Evolutionary conservation across 805 yeast species (phyloP), one percentile per base, ranked within the genome.

Genomic region (Debaryomyces castellii): DNA sequence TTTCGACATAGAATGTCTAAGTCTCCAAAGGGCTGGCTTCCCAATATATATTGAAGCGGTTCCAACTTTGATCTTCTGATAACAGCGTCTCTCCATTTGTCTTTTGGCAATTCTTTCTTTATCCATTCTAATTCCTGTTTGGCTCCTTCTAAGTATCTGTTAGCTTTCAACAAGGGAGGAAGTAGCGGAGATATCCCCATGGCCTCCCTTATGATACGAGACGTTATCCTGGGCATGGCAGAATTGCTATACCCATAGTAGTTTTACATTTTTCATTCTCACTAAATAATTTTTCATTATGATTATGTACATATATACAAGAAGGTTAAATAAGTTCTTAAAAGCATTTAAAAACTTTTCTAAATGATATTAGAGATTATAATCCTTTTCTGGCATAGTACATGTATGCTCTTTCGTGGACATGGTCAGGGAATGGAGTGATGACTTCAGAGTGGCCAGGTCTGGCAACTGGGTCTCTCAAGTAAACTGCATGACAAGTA

Each of bases 381-480:
- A 71, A 53, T 44, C 91, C 88, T 61, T 80, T 83, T 77, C 90
- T 83, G 41, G 81, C 81, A 69, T 92, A 92, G 80, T 85, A 90
- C 94, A 90, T 87, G 76, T 87, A 91, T 34, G 97, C 96, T 66
- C 96, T 82, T 71, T 91, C 94, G 60, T 92, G 97, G 53, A 83
- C 81, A 48, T 83, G 84, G 51, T 81, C 75, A 32, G 85, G 83
- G 66, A 85, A 89, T 44, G 99, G 99, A 46, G 96, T 76, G 51
- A 94, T 87, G 48, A 94, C 96, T 73, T 94, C 99, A 25, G 96
- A 87, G 62, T 88, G 91, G 46, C 97, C 97, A 5, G 97, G 97
- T 65, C 97, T 82, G 11, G 97, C 96, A 41, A 94, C 90, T 12
- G 99, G 99, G 65, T 94, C 96, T 69, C 97, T 85, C 65, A 94